Evolutionary conservation across 2,329 filamentous ascomycete genomes (phyloP).

Genomic region (Podosphaera aphanis): DNA sequence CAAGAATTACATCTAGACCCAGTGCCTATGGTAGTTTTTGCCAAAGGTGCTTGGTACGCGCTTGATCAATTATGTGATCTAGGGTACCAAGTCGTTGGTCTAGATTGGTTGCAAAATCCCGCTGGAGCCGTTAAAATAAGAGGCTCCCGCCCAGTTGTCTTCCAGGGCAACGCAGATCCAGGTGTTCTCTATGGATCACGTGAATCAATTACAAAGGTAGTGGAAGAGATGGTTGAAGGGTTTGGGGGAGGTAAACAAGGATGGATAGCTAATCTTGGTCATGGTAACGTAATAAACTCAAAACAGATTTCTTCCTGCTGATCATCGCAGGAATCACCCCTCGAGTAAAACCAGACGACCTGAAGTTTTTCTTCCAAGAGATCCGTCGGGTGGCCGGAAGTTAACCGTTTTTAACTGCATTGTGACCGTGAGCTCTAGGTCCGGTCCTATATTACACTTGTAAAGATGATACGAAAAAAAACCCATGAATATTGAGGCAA

Average conservation of each 20-base stretch:
- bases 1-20: constrained; percentile 49
- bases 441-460: no score
- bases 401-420: no score
- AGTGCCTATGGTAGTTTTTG: constrained; percentile 95
- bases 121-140: constrained; percentile 63
- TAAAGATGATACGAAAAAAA: no score
- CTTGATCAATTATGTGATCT: constrained; percentile 68
- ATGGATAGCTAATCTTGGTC: constrained; percentile 93
- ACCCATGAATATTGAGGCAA: no score
- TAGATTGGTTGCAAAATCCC: constrained; percentile 88
- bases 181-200: constrained; percentile 73
- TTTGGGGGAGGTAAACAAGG: constrained; percentile 64
- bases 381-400: constrained; percentile 44
- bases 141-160: constrained; percentile 45
- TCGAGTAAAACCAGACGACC: constrained; percentile 75
- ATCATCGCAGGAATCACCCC: constrained; percentile 56
- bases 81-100: constrained; percentile 78
- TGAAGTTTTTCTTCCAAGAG: constrained; percentile 87
- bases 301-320: constrained; percentile 4
- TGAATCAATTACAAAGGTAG: constrained; percentile 57
- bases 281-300: constrained; percentile 36
- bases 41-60: constrained; percentile 92
- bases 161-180: constrained; percentile 92
- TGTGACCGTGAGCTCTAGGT: no score
- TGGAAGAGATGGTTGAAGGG: constrained; percentile 68